A percentile compares a stretch with the other conserved stretches of the same genome.
phyloP scores from a whole-genome alignment of 352 stramenopile genomes.

The Aphanomyces euteiches region DNA sequence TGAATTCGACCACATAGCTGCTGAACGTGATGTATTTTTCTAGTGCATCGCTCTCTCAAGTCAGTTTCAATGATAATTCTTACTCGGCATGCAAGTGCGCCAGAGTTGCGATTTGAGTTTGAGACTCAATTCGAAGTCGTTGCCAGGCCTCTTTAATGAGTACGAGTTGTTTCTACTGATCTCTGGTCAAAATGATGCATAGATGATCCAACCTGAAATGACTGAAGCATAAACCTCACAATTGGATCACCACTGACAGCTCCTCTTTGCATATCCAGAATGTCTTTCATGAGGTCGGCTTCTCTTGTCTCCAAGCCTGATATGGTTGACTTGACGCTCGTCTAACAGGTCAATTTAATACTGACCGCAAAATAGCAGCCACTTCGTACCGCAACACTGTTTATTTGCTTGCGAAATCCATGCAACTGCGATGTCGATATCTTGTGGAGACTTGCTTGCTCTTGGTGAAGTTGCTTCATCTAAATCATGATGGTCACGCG shows the following conservation, averaged over 20 bases:
- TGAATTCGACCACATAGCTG: not conserved
- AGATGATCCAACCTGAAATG: slow-evolving; percentile 15
- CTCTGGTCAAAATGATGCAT: not conserved
- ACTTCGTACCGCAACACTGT: not conserved
- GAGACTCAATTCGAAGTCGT: not conserved
- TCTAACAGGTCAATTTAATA: not conserved
- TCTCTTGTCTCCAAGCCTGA: slow-evolving; percentile 1
- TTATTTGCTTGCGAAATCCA: not conserved
- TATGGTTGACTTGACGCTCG: slow-evolving; percentile 6
- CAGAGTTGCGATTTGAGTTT: not conserved
- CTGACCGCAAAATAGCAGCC: not conserved
- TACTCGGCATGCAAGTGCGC: not conserved
- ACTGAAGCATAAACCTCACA: slow-evolving; percentile 4
- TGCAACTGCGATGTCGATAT: not conserved
- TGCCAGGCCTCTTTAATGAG: not conserved
- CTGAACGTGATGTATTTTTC: not conserved
- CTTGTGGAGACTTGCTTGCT: not conserved
- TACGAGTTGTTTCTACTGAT: not conserved
- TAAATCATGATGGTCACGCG: not conserved
- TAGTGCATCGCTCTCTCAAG: not conserved
- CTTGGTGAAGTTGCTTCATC: not conserved
- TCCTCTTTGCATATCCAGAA: not conserved
- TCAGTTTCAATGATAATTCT: not conserved
- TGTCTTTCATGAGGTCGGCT: not conserved
- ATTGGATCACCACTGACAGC: slow-evolving; percentile 10